phyloP scores from a whole-genome alignment of 257 asterid genomes.

The Echites panduratus region DNA sequence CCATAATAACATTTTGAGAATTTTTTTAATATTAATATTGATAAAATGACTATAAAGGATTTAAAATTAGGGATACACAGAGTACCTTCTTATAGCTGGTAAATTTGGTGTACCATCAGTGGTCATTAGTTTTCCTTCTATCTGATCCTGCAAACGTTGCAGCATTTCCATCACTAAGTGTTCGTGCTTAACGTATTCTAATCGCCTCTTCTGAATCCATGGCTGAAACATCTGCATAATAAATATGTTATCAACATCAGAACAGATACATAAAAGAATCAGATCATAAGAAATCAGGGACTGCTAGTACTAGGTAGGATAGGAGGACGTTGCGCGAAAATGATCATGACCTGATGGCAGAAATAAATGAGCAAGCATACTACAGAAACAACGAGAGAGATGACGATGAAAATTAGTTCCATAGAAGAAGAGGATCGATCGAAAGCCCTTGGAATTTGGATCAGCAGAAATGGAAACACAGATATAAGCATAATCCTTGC shows the following conservation, averaged over 20 bases:
- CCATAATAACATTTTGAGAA: too few species aligned
- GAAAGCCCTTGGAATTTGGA: slow-evolving; percentile 32
- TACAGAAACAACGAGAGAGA: slow-evolving; percentile 39
- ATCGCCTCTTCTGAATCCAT: slow-evolving; percentile 49
- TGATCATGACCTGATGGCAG: slow-evolving; percentile 52
- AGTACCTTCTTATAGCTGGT: slow-evolving; percentile 45
- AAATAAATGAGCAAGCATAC: slow-evolving; percentile 41
- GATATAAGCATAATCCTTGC: slow-evolving; percentile 55
- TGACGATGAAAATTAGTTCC: slow-evolving; percentile 22
- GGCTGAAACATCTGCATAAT: slow-evolving; percentile 49
- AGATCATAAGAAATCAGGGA: too few species aligned
- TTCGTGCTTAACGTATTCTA: slow-evolving; percentile 53
- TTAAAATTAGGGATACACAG: too few species aligned
- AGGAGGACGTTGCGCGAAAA: background rate
- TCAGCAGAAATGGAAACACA: slow-evolving; percentile 38
- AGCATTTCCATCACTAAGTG: slow-evolving; percentile 51
- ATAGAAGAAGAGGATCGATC: slow-evolving; percentile 18
- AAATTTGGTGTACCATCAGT: slow-evolving; percentile 49
- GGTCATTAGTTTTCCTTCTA: slow-evolving; percentile 33
- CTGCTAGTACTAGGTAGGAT: too few species aligned
- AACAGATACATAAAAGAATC: too few species aligned
- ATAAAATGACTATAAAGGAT: too few species aligned
- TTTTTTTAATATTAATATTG: too few species aligned
- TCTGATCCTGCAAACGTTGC: slow-evolving; percentile 39
- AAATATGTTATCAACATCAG: background rate